A percentile compares a stretch with the other conserved stretches of the same genome.
Evolutionary conservation across 2,329 filamentous ascomycete species (phyloP).

Genomic region (Dactylonectria macrodidyma): DNA sequence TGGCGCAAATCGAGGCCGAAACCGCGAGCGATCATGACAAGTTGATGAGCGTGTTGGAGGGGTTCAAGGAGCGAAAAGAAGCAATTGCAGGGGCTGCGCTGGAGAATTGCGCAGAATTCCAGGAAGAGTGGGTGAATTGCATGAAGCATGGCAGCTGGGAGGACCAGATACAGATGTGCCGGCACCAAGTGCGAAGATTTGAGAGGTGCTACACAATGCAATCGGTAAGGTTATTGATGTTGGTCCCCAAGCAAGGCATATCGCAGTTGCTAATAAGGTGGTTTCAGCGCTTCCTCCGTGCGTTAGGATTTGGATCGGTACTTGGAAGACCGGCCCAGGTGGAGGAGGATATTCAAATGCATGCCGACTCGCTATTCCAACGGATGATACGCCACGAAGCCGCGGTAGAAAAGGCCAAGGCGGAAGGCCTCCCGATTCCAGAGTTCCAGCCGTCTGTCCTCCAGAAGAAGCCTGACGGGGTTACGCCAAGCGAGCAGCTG

Average conservation of each 20-base stretch:
- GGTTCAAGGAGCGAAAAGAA: conserved; percentile 85
- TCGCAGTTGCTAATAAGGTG: conserved; percentile 26
- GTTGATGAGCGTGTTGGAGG: conserved; percentile 83
- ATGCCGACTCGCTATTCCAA: conserved; percentile 92
- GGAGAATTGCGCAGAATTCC: conserved; percentile 93
- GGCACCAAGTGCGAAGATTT: conserved; percentile 81
- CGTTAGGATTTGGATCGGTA: conserved; percentile 86
- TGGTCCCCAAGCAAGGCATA: background rate
- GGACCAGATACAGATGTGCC: conserved; percentile 84
- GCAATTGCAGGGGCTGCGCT: conserved; percentile 85
- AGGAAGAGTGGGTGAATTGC: conserved; percentile 86
- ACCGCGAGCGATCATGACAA: conserved; percentile 84
- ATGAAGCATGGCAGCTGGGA: conserved; percentile 79
- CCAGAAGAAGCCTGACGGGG: conserved; percentile 41
- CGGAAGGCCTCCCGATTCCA: conserved; percentile 71
- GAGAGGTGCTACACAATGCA: conserved; percentile 93
- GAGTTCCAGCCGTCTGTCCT: conserved; percentile 72
- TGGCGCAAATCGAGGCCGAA: conserved; percentile 77
- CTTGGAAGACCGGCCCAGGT: conserved; percentile 75
- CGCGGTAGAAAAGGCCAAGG: conserved; percentile 78
- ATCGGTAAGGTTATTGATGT: conserved; percentile 66
- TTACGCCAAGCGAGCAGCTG: conserved; percentile 60
- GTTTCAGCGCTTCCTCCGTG: conserved; percentile 84
- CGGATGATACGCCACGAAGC: conserved; percentile 88
- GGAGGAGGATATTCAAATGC: conserved; percentile 94